phyloP scores from a whole-genome alignment of 2,329 filamentous ascomycete species.

The Dothiorella sarmentorum region DNA sequence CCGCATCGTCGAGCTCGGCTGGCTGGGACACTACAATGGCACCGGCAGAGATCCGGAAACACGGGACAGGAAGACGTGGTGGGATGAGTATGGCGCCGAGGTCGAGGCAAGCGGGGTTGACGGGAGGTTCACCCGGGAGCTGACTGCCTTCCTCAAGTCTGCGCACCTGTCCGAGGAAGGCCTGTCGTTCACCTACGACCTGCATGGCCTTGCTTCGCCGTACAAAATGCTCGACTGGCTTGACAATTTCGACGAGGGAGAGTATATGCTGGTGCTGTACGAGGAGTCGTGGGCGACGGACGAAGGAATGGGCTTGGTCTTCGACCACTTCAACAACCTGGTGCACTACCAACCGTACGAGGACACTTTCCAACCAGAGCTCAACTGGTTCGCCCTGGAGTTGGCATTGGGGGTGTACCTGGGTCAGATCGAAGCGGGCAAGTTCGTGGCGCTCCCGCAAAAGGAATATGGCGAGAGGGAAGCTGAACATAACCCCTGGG shows the following conservation, averaged over 20 bases:
- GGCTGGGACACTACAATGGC: not conserved
- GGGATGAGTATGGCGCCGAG: not conserved
- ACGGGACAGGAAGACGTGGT: constrained; percentile 2
- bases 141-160: constrained; percentile 7
- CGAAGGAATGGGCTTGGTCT: not conserved
- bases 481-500: not conserved
- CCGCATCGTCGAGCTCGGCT: constrained; percentile 12
- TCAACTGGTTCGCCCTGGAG: constrained; percentile 12
- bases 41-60: not conserved
- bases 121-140: not conserved
- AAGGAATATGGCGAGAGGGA: not conserved
- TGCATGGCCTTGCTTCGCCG: not conserved
- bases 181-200: constrained; percentile 3
- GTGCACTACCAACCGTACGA: not conserved
- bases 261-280: not conserved
- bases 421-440: constrained; percentile 1
- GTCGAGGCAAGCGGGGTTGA: not conserved
- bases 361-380: not conserved
- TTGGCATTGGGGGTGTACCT: constrained; percentile 10
- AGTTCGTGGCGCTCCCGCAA: not conserved
- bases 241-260: not conserved
- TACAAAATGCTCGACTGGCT: not conserved
- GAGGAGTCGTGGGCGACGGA: not conserved
- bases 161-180: constrained; percentile 7
- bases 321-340: not conserved